These are phyloP conservation scores for Verticillium zaregamsianum DNA, from an alignment of 2,329 filamentous ascomycete species.

Conservation along the genomic window DNA sequence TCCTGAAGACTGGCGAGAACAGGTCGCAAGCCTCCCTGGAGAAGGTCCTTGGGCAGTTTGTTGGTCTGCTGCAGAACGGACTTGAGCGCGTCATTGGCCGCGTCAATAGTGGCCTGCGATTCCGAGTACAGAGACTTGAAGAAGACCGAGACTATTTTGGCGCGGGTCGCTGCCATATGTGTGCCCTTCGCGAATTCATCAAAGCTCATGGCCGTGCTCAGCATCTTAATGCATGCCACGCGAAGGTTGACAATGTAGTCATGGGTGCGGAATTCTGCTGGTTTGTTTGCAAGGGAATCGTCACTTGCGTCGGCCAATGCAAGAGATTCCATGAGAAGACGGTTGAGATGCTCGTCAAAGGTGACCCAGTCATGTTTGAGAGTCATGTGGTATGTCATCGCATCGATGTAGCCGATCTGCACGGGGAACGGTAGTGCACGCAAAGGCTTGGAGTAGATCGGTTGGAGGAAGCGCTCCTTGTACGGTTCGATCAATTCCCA, in stretches of 20 bases:
- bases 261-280: constrained; percentile 89
- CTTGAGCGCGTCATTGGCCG: constrained; percentile 85
- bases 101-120: constrained; percentile 86
- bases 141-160: constrained; percentile 85
- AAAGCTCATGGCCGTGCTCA: constrained; percentile 91
- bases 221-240: constrained; percentile 86
- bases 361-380: constrained; percentile 84
- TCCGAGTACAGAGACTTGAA: constrained; percentile 97
- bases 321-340: constrained; percentile 87
- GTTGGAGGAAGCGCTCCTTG: constrained; percentile 82
- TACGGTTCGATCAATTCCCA: constrained; percentile 87
- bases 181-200: constrained; percentile 81
- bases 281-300: constrained; percentile 87
- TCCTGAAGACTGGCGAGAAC: constrained; percentile 97
- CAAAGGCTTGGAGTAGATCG: constrained; percentile 93
- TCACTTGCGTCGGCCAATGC: constrained; percentile 93
- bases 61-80: constrained; percentile 83
- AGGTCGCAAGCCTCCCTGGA: constrained; percentile 89
- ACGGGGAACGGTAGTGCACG: constrained; percentile 88
- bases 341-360: constrained; percentile 88
- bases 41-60: constrained; percentile 89
- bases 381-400: constrained; percentile 90
- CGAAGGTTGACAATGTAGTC: constrained; percentile 88
- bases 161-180: constrained; percentile 57
- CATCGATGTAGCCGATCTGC: constrained; percentile 98